These are phyloP conservation scores for Leishmania lainsoni DNA, from an alignment of 208 protist genomes.

Conservation along the genomic window DNA sequence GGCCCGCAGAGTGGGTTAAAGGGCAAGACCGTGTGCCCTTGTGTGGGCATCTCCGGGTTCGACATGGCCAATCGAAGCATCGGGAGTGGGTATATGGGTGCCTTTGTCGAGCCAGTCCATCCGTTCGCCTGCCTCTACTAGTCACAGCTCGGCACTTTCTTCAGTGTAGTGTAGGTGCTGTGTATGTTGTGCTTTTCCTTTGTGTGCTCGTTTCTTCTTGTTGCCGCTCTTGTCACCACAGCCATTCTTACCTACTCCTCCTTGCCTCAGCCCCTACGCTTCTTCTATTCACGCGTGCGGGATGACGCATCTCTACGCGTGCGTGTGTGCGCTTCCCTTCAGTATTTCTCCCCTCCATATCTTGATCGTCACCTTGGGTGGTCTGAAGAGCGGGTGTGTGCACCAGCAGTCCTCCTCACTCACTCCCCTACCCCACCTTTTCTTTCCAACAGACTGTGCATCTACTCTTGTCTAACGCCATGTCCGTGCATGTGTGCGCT, in stretches of 20 bases:
- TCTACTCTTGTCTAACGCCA: not conserved
- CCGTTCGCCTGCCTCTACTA: slow-evolving; percentile 52
- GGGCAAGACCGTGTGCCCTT: slow-evolving; percentile 73
- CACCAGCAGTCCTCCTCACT: not conserved
- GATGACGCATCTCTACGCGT: not conserved
- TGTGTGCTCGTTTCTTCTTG: not conserved
- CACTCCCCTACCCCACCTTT: not conserved
- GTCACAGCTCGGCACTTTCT: not conserved
- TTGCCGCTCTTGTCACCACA: not conserved
- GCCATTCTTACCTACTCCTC: not conserved
- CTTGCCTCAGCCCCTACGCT: not conserved
- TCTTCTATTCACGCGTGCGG: not conserved
- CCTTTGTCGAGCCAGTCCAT: slow-evolving; percentile 41
- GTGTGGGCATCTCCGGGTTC: slow-evolving; percentile 61
- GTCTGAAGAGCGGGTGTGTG: not conserved
- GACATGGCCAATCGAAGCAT: slow-evolving; percentile 79
- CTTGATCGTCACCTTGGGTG: not conserved
- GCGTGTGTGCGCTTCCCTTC: not conserved
- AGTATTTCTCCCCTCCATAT: not conserved
- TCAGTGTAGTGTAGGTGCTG: not conserved
- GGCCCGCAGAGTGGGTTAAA: slow-evolving; percentile 50
- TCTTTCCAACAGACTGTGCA: not conserved
- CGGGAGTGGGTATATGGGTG: slow-evolving; percentile 49
- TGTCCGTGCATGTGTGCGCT: not conserved
- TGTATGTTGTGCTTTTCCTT: not conserved